Percentiles rank a stretch among this genome's conserved stretches.
phyloP scores from a whole-genome alignment of 306 rosid genomes.

The Cicer judaicum region DNA sequence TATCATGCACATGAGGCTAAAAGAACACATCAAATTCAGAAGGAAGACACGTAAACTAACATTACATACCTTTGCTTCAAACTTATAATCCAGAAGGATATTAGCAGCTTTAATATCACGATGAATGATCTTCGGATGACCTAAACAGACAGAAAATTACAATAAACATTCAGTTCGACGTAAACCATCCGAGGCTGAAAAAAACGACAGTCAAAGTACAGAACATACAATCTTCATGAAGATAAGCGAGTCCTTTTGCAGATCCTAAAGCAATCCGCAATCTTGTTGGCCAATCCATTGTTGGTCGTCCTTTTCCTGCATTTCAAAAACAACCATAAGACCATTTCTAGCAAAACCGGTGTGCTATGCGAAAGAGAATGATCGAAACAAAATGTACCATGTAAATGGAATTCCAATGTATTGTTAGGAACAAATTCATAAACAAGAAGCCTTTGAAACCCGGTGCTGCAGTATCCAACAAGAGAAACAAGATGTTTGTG shows the following conservation, averaged over 20 bases:
- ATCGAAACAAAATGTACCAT: conserved; percentile 57
- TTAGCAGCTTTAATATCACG: conserved; percentile 94
- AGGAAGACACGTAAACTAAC: conserved; percentile 22
- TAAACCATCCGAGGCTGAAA: background rate
- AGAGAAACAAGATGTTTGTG: conserved; percentile 94
- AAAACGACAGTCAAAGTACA: conserved; percentile 23
- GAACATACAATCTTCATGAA: conserved; percentile 95
- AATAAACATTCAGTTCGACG: conserved; percentile 24
- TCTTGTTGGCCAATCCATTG: conserved; percentile 93
- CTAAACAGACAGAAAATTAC: conserved; percentile 49
- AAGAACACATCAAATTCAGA: too few relatives aligned
- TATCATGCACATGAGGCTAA: too few relatives aligned
- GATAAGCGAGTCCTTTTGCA: conserved; percentile 95
- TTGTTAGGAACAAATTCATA: conserved; percentile 89
- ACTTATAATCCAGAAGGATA: conserved; percentile 88
- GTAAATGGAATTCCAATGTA: conserved; percentile 92
- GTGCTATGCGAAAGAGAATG: background rate
- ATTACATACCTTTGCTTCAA: conserved; percentile 84
- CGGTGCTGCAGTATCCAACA: conserved; percentile 91
- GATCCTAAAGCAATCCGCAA: conserved; percentile 84
- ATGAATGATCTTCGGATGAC: conserved; percentile 97
- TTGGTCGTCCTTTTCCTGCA: conserved; percentile 86
- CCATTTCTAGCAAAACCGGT: conserved; percentile 31
- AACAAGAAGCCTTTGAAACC: conserved; percentile 81
- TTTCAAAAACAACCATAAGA: conserved; percentile 42